Evolutionary conservation across 2,329 filamentous ascomycete species (phyloP), one percentile per base, ranked within the genome.

Genomic region (Saccharata proteae): DNA sequence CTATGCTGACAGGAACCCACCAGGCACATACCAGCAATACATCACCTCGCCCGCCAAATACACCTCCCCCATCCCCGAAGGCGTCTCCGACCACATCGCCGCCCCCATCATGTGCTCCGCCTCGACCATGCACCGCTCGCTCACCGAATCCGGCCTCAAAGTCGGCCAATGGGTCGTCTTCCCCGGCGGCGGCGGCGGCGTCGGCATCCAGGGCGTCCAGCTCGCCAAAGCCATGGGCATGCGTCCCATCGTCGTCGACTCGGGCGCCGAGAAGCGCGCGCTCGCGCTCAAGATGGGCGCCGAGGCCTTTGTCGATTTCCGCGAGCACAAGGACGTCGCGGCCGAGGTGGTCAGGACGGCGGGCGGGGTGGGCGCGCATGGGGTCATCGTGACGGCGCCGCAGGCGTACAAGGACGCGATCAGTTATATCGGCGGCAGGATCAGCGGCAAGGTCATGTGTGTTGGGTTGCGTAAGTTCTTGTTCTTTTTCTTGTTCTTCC

Each of bases 81-180:
- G 62, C 1, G 61, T 74, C 0, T 48, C 54, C 0, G 69, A 72
- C 37, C 62, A 66, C 38, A 49, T 69, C n/a, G 71, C 71, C 4
- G 71, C 63, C 0, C 71, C 71, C 1, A 64, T 75, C 36, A 73
- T 75, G 67, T 76, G 71, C 51, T 48, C 70, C 3, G 72, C 66
- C 0, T 64, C 61, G 5, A 75, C 72, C 2, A 68, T 74, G 38
- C 71, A 74, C 46, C 61, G 66, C 3, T 66, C 69, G 2, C 52
- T 76, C 29, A 57, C 64, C 9, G 64, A 69, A 23, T 65, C 64
- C 1, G 57, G 54, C 2, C 50, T 72, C 4, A 54, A 54, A 35
- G 52, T 68, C 0, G 65, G 68, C 7, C 54, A 71, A 29, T 74
- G 65, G 64, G 64, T 66, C 1, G 61, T 65, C 11, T 69, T 71